Base-by-base conservation (phyloP, 164 flowering plant species). In the Piper longum region DNA sequence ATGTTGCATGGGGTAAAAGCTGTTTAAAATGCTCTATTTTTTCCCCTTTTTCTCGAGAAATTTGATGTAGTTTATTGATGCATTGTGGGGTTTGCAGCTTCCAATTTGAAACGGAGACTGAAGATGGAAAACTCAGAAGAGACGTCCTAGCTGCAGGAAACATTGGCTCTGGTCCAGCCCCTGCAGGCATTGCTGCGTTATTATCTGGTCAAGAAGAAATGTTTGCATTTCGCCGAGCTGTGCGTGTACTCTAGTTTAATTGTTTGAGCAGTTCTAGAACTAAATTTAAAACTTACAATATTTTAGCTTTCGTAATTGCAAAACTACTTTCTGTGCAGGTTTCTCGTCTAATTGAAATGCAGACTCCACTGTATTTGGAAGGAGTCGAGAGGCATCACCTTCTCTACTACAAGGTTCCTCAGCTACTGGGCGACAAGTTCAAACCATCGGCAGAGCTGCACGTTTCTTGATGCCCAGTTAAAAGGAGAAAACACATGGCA, bases 221-320 rank as follows among this genome's bases (percentile, higher is more conserved):
- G 88, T 93, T 93, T 82, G 99, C 99, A 62, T 93, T 93, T 71
- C 84, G 82, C 43, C 82, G 96, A 75, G 99, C 97, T 43, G 97
- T 93, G 76, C 80, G 91, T 81, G 48, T 2, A 55, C 8, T 2
- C 45, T 43, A 14, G 36, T 2, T 26, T 26, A 16, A 62, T 45
- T 12, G 9, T 8, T 41, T n/a, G 16, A 41, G 18, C 26, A 4
- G 4, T 61, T 56, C 8, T 4, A 56, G 17, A 14, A 61, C 5
- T 16, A 9, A 16, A 59, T 26, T 41, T 13, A 5, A 19, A 39
- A 11, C 43, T 11, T 9, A 12, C 36, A 12, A 59, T 5, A 42
- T 39, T 26, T 59, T 59, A 19, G 61, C 61, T 63, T 51, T 63
- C 13, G 43, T 41, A 18, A 26, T 9, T 5, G 14, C 12, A 16